Conservation (phyloP, 192 early-diverging fungal species). For the Oehlia diaphana region DNA sequence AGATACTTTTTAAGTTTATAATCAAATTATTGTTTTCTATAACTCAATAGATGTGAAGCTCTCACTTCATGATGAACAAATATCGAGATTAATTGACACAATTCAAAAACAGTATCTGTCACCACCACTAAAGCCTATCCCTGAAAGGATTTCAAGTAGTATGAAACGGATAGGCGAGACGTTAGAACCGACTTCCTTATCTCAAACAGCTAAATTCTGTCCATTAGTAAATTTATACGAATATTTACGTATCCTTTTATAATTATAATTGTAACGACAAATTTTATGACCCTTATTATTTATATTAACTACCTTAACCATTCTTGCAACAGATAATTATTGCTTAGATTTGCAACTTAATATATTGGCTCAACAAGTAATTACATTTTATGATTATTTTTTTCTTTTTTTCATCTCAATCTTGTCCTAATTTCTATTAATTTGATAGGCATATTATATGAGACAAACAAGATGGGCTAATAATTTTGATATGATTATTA, state of each 20-base stretch:
- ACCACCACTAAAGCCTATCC: neutral
- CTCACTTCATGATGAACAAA: neutral
- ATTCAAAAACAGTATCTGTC: neutral
- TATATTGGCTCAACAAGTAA: slow-evolving; percentile 15
- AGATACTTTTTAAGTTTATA: neutral
- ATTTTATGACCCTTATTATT: neutral
- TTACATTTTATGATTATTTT: neutral
- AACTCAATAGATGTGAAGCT: neutral
- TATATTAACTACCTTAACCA: neutral
- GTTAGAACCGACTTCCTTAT: neutral
- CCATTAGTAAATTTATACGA: slow-evolving; percentile 25
- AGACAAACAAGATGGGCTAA: slow-evolving; percentile 9
- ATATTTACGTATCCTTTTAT: slow-evolving; percentile 9
- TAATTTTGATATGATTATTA: neutral
- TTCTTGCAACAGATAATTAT: neutral
- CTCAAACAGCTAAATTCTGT: neutral
- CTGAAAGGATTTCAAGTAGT: neutral
- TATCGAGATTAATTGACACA: neutral
- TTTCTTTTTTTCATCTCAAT: neutral
- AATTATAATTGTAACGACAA: neutral
- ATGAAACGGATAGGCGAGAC: neutral
- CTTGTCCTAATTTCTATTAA: neutral
- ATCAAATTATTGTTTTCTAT: neutral
- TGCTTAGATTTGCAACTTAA: slow-evolving; percentile 15
- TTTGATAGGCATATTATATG: neutral